These are phyloP conservation scores for Verruconis gallopava DNA, from an alignment of 2,329 filamentous ascomycete genomes.

Conservation along the genomic window DNA sequence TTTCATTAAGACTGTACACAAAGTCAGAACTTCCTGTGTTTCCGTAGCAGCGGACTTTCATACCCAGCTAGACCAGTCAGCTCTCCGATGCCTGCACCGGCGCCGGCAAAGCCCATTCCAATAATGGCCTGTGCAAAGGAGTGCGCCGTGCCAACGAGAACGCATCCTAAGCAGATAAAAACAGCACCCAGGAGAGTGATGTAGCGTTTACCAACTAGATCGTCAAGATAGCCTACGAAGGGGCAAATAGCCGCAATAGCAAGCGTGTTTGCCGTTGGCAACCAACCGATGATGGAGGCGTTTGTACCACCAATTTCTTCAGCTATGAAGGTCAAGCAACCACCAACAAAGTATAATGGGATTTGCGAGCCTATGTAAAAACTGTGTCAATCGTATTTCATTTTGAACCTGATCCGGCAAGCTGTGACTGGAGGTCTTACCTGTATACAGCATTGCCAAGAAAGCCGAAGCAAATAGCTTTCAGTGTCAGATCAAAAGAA, in stretches of 20 bases:
- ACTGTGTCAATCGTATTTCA: too few relatives aligned
- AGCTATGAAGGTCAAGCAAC: conserved; percentile 20
- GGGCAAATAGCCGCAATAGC: conserved; percentile 22
- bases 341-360: conserved; percentile 23
- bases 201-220: conserved; percentile 24
- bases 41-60: conserved; percentile 9
- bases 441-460: conserved; percentile 26
- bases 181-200: conserved; percentile 22
- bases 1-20: conserved; percentile 20
- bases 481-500: too few relatives aligned
- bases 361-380: conserved; percentile 22
- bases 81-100: conserved; percentile 23
- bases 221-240: conserved; percentile 24
- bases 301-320: conserved; percentile 16
- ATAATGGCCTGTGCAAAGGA: conserved; percentile 22
- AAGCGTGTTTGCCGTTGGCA: conserved; percentile 24
- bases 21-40: too few relatives aligned
- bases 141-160: conserved; percentile 19
- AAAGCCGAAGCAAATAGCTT: conserved; percentile 24
- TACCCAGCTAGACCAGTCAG: conserved; percentile 24
- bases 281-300: conserved; percentile 17
- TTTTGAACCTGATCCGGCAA: background rate
- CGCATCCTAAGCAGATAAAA: conserved; percentile 20
- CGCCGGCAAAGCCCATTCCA: conserved; percentile 23
- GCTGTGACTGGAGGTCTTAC: conserved; percentile 11